These are phyloP conservation scores for Chlorella vulgaris DNA, from an alignment of 139 green algal species.

Conservation along the genomic window DNA sequence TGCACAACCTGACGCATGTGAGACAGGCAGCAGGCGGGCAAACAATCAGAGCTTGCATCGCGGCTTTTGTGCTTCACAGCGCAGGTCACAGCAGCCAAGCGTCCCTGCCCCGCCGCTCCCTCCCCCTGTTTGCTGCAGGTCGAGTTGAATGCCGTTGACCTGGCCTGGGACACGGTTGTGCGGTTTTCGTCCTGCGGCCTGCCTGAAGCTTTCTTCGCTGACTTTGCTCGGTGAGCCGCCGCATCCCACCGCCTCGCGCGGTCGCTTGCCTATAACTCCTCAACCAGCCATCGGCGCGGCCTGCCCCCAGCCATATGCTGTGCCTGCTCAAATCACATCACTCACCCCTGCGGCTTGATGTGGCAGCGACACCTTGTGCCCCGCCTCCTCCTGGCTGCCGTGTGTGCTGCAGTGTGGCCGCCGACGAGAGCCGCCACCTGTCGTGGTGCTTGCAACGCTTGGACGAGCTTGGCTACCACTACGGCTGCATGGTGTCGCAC, in stretches of 20 bases:
- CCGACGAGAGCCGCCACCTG: constrained; percentile 85
- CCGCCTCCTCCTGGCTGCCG: background rate
- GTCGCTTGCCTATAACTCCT: background rate
- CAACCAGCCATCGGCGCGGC: too few relatives aligned
- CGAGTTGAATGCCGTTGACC: constrained; percentile 88
- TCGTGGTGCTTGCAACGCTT: constrained; percentile 75
- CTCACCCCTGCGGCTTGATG: too few relatives aligned
- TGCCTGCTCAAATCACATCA: too few relatives aligned
- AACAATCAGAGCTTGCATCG: background rate
- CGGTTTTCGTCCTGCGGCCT: constrained; percentile 61
- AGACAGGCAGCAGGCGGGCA: background rate
- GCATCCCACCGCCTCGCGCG: too few relatives aligned
- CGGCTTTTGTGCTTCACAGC: background rate
- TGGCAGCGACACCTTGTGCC: too few relatives aligned
- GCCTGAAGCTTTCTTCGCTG: constrained; percentile 69
- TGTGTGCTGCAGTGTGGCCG: constrained; percentile 63
- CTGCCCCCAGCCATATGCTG: too few relatives aligned
- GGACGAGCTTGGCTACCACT: constrained; percentile 67
- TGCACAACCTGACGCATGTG: constrained; percentile 78
- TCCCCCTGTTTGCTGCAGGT: constrained; percentile 75
- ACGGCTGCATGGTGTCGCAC: constrained; percentile 80
- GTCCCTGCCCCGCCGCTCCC: background rate
- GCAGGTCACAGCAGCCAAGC: background rate
- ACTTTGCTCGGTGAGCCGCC: constrained; percentile 67
- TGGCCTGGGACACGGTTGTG: constrained; percentile 86